Percentiles rank a stretch among this genome's conserved stretches.
Conservation (phyloP, 208 protist species). For the Trypanosoma rangeli region DNA sequence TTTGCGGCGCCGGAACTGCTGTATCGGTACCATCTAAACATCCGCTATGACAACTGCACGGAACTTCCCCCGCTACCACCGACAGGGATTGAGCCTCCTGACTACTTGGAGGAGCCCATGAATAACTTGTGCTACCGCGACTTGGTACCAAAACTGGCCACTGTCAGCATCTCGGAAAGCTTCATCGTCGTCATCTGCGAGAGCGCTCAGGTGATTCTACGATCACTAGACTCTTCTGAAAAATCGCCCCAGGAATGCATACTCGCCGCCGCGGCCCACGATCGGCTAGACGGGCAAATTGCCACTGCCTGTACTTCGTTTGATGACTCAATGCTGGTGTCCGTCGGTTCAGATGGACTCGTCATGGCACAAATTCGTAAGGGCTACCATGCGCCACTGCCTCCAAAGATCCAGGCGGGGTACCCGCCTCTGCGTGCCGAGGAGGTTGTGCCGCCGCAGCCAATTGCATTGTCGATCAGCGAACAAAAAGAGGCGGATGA, state of each 20-base stretch:
- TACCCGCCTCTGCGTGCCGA: conserved; percentile 11
- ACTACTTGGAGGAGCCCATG: conserved; percentile 90
- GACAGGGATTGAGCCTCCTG: conserved; percentile 78
- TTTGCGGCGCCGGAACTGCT: conserved; percentile 68
- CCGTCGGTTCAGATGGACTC: conserved; percentile 88
- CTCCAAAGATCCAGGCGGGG: background rate
- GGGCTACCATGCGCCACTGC: conserved; percentile 26
- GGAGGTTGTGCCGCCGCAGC: conserved; percentile 19
- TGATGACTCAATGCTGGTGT: conserved; percentile 87
- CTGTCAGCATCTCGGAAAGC: conserved; percentile 24
- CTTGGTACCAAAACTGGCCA: conserved; percentile 38
- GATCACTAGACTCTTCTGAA: conserved; percentile 24
- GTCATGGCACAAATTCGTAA: conserved; percentile 79
- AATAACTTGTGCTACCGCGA: conserved; percentile 83
- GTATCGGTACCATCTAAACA: conserved; percentile 58
- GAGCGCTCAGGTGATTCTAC: conserved; percentile 31
- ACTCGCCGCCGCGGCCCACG: conserved; percentile 66
- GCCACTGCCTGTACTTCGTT: conserved; percentile 72
- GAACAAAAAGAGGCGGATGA: conserved; percentile 94
- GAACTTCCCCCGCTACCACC: conserved; percentile 78
- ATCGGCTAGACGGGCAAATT: conserved; percentile 62
- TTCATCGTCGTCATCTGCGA: conserved; percentile 52
- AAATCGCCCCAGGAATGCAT: conserved; percentile 13
- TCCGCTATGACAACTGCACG: conserved; percentile 63
- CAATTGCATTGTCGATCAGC: conserved; percentile 71